These are phyloP conservation scores for Rhizopogon roseolus DNA, from an alignment of 768 basidiomycete genomes.

Conservation along the genomic window DNA sequence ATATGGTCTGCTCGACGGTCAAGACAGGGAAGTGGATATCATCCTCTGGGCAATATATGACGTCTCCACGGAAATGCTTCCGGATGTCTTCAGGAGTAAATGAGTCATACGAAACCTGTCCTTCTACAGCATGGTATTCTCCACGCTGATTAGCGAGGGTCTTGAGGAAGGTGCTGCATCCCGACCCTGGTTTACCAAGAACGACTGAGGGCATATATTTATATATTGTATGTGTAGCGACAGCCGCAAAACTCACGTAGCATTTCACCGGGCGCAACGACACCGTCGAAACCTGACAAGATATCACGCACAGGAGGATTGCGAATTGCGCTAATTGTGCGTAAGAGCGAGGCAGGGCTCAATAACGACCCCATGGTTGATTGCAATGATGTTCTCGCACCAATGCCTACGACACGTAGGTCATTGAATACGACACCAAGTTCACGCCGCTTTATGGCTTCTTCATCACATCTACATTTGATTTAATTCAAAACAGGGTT, in stretches of 20 bases:
- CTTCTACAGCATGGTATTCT: constrained; percentile 36
- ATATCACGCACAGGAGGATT: constrained; percentile 65
- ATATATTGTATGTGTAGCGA: background rate
- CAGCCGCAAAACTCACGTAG: constrained; percentile 46
- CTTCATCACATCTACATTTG: constrained; percentile 24
- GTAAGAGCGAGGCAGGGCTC: constrained; percentile 36
- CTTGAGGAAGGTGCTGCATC: constrained; percentile 47
- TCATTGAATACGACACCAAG: constrained; percentile 49
- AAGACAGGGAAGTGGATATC: constrained; percentile 50
- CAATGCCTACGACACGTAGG: constrained; percentile 47
- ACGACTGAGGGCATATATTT: constrained; percentile 46
- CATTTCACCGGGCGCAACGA: constrained; percentile 71
- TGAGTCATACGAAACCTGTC: constrained; percentile 41
- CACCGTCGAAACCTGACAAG: constrained; percentile 57
- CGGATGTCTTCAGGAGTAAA: constrained; percentile 39
- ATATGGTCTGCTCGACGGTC: constrained; percentile 42
- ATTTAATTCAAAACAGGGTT: background rate
- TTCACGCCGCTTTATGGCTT: constrained; percentile 30
- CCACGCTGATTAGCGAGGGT: constrained; percentile 42
- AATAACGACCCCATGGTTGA: constrained; percentile 53
- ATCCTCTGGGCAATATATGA: constrained; percentile 37
- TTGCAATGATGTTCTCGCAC: constrained; percentile 38
- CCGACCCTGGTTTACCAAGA: constrained; percentile 75
- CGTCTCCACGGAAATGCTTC: constrained; percentile 43
- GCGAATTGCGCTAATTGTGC: constrained; percentile 36